Base-by-base conservation (phyloP, 1,139 yeast genomes). In the Debaryomycetaceae sp. region DNA sequence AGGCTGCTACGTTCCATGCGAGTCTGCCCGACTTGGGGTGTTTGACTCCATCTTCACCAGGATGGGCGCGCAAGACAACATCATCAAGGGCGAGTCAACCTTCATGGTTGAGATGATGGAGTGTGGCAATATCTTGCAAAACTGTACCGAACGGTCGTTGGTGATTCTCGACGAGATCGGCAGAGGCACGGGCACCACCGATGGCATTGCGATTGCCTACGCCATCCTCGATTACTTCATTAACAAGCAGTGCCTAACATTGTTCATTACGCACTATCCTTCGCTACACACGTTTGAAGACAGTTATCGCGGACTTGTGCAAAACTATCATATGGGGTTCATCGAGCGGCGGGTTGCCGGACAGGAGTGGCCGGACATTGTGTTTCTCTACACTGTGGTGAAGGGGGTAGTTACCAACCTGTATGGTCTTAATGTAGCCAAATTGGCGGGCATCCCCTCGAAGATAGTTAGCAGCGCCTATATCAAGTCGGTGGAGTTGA, bases 201-300 rank as follows among this genome's bases (percentile, higher is more conserved):
- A 91, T 56, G 98, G 98, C 0, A 81, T 82, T 22, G 78, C 95
- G 1, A 78, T 91, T 21, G 96, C 97, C 0, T 75, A 78, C 48
- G 67, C 95, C 0, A 80, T 91, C 2, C 58, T 91, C 36, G 68
- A 74, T 35, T 79, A 83, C 44, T 68, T 88, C 32, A 57, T 79
- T 3, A 20, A 23, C n/a, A 14, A 20, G 4, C 22, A 29, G 61
- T 18, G 49, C 51, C 13, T 83, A 27, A 71, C 83, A 0, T 53
- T 89, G 15, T 89, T 88, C 54, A 85, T 89, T 17, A 89, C 97
- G 0, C 96, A 89, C 56, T 89, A 80, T 51, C 91, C 93, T n/a
- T 71, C 77, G 13, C 60, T 88, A 18, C 74, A 78, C 35, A 59
- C 64, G 4, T 61, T 84, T 29, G 77, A 71, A 26, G 41, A 58